Evolutionary conservation across 2,329 filamentous ascomycete genomes (phyloP).

Genomic region (Ascochyta fabae): DNA sequence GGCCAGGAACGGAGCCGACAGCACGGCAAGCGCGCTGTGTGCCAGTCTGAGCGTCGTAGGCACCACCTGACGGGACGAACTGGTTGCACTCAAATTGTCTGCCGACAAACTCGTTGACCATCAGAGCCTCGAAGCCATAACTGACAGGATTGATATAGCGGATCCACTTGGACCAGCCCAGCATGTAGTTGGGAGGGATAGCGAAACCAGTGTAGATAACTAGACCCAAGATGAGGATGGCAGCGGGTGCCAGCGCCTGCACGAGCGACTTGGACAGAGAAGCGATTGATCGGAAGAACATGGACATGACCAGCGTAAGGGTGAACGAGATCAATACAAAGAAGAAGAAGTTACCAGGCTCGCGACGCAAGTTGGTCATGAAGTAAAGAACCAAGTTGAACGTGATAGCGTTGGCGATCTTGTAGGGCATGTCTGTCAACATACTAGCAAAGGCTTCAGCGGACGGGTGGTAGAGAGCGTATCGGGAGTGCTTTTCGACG

Average conservation of each 20-base stretch:
- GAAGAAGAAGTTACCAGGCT: conserved; percentile 81
- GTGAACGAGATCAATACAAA: conserved; percentile 79
- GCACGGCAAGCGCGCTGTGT: conserved; percentile 50
- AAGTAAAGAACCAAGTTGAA: conserved; percentile 89
- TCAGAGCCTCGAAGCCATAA: conserved; percentile 80
- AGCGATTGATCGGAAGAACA: conserved; percentile 84
- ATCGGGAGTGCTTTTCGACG: conserved; percentile 86
- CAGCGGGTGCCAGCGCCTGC: conserved; percentile 63
- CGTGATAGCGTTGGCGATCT: conserved; percentile 72
- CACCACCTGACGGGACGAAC: conserved; percentile 52
- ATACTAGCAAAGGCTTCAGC: conserved; percentile 88
- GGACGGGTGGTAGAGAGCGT: conserved; percentile 88
- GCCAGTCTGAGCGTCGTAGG: conserved; percentile 44
- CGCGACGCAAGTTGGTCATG: conserved; percentile 79
- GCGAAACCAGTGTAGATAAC: conserved; percentile 73
- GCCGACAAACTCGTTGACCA: conserved; percentile 81
- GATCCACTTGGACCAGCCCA: conserved; percentile 82
- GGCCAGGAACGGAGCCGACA: conserved; percentile 52
- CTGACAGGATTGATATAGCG: conserved; percentile 80
- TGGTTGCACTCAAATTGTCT: conserved; percentile 62
- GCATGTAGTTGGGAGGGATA: conserved; percentile 68
- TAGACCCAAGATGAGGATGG: conserved; percentile 67
- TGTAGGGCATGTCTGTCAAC: conserved; percentile 85
- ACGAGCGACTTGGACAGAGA: conserved; percentile 72
- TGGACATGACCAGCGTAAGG: conserved; percentile 79